Base-by-base conservation (phyloP, 495 filamentous ascomycete genomes). In the Letharia lupina region DNA sequence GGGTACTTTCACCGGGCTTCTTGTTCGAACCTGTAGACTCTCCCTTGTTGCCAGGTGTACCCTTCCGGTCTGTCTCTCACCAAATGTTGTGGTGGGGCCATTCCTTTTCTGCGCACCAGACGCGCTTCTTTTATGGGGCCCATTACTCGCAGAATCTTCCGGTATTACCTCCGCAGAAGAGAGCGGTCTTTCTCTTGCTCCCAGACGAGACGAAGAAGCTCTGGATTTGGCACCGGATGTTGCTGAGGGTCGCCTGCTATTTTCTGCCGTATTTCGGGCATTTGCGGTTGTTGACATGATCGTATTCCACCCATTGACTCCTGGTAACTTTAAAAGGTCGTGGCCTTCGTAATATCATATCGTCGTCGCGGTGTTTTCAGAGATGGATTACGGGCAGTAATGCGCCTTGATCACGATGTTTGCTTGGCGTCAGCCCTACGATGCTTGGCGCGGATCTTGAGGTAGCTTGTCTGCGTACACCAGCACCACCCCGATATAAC, bases 1-100 rank as follows among this genome's bases (percentile, higher is more conserved):
- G 2, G 82, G 73, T 52, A 84, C 81, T 73, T 88, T 87, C 62
- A 87, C 80, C 10, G 89, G 85, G 69, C 87, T 91, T 72, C 81
- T 82, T 28, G 83, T 82, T 65, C 86, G 80, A 68, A 82, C 75
- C 16, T 85, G 83, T 59, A 87, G 68, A 54, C 81, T 87, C 67
- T 91, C 88, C 68, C 82, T 82, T 11, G 84, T 87, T 15, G 88
- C 87, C 60, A 89, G 75, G 64, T 84, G 81, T 37, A 76, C 71
- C 68, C 80, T 84, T 73, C 84, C 84, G 16, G 70, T 77, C 39
- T 75, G 67, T 60, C 76, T 65, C 62, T 75, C 74, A 31, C 70
- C 65, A 33, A 58, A 61, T 23, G n/a, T 67, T 52, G 42, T 48
- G n/a, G 61, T 63, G 16, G 52, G 56, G 4, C 71, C 69, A 62